Percentiles rank a stretch among this genome's conserved stretches.
These are phyloP conservation scores for Zostera marina DNA, from an alignment of 116 monocot genomes.

Conservation along the genomic window DNA sequence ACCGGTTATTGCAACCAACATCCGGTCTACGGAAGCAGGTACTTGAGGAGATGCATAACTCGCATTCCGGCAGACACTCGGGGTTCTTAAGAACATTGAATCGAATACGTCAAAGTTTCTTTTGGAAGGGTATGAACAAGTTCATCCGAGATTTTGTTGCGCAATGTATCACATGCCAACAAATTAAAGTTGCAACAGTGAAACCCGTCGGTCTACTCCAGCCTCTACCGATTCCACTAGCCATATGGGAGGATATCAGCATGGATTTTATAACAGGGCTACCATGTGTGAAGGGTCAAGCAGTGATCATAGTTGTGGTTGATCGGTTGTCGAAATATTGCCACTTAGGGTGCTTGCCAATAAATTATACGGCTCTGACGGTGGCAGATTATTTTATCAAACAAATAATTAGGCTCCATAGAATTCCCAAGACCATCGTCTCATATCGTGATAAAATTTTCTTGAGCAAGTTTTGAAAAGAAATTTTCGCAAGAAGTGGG, in stretches of 20 bases:
- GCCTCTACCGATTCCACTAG: conserved; percentile 1
- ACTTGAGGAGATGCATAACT: background rate
- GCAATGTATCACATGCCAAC: conserved; percentile 4
- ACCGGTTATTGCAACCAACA: too few species aligned
- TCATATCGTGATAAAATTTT: background rate
- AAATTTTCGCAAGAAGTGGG: too few species aligned
- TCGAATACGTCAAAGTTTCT: background rate
- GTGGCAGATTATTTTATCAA: too few species aligned
- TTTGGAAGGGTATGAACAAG: background rate
- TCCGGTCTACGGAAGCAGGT: background rate
- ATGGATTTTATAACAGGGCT: conserved; percentile 8
- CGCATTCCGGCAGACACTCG: background rate
- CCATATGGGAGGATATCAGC: conserved; percentile 5
- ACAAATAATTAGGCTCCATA: too few species aligned
- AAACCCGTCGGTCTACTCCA: background rate
- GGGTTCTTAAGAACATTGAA: background rate
- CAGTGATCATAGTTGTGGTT: conserved; percentile 3
- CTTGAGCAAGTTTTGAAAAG: background rate
- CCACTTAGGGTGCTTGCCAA: conserved; percentile 7
- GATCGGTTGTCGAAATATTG: conserved; percentile 4
- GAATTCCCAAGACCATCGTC: background rate
- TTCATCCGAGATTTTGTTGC: background rate
- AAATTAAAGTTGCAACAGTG: background rate
- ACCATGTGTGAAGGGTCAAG: background rate
- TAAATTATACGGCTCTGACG: background rate